Conservation (phyloP, 495 filamentous ascomycete species). For the Choiromyces venosus region DNA sequence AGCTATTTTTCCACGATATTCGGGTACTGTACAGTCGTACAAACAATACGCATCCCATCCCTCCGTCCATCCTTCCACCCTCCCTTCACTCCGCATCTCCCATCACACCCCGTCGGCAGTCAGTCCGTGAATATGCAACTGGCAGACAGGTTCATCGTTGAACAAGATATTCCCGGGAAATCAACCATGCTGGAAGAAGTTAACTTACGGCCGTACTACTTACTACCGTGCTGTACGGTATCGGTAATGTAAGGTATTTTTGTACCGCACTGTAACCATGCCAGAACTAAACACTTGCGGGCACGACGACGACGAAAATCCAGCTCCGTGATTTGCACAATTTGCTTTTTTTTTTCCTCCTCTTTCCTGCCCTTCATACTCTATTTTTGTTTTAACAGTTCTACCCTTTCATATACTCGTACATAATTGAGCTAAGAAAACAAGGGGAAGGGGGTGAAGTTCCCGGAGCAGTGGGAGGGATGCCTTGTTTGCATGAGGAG, state of each 20-base stretch:
- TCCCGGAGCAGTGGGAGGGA: neutral
- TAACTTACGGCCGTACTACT: neutral
- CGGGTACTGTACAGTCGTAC: neutral
- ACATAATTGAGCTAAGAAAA: neutral
- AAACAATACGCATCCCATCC: neutral
- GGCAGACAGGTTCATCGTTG: neutral
- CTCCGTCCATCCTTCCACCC: neutral
- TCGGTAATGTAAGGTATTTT: neutral
- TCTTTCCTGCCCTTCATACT: neutral
- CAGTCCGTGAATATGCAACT: constrained; percentile 2
- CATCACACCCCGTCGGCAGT: neutral
- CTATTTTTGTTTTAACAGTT: neutral
- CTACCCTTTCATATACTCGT: neutral
- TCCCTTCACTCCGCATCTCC: neutral
- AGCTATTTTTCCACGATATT: neutral
- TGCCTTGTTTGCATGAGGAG: neutral
- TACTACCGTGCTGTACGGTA: neutral
- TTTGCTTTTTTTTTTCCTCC: neutral
- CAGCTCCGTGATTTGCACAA: neutral
- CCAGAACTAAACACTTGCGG: neutral
- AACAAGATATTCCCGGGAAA: constrained; percentile 3
- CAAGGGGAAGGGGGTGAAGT: neutral
- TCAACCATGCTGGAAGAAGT: neutral
- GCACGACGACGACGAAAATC: neutral
- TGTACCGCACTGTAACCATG: neutral